These are phyloP conservation scores for Chrysoporthe austroafricana DNA, from an alignment of 2,329 filamentous ascomycete genomes.

Conservation along the genomic window DNA sequence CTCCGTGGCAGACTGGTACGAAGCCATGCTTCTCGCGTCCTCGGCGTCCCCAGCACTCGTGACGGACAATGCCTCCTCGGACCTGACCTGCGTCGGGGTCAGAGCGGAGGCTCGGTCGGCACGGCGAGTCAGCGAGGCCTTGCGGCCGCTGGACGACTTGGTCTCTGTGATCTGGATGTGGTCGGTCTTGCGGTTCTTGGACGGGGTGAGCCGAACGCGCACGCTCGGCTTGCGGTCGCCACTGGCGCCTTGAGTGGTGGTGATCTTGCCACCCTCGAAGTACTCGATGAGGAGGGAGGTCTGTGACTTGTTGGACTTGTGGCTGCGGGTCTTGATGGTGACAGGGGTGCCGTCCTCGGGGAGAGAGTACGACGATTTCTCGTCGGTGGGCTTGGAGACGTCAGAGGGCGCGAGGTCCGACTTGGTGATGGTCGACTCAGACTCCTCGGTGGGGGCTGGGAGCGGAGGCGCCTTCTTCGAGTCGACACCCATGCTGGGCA, in stretches of 20 bases:
- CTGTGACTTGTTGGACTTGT: conserved; percentile 69
- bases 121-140: conserved; percentile 59
- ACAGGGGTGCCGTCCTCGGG: conserved; percentile 89
- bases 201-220: conserved; percentile 77
- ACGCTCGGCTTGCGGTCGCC: conserved; percentile 80
- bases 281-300: conserved; percentile 94
- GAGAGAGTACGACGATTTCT: conserved; percentile 76
- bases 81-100: conserved; percentile 42
- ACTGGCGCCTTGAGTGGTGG: conserved; percentile 53
- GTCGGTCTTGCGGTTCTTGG: conserved; percentile 69
- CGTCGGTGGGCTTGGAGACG: conserved; percentile 68
- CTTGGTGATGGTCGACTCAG: conserved; percentile 60
- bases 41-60: conserved; percentile 43
- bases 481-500: conserved; percentile 57
- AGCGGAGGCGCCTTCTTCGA: conserved; percentile 66
- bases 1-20: conserved; percentile 77
- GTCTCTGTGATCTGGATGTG: conserved; percentile 87
- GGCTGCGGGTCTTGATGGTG: conserved; percentile 80
- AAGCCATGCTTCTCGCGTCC: conserved; percentile 70
- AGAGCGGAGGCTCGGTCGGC: conserved; percentile 53
- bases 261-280: conserved; percentile 77
- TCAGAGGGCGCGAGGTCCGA: conserved; percentile 67
- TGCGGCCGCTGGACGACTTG: conserved; percentile 64
- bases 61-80: conserved; percentile 45
- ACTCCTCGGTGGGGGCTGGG: conserved; percentile 75